phyloP scores from a whole-genome alignment of 2,329 filamentous ascomycete genomes.

The Xylogone sp. region DNA sequence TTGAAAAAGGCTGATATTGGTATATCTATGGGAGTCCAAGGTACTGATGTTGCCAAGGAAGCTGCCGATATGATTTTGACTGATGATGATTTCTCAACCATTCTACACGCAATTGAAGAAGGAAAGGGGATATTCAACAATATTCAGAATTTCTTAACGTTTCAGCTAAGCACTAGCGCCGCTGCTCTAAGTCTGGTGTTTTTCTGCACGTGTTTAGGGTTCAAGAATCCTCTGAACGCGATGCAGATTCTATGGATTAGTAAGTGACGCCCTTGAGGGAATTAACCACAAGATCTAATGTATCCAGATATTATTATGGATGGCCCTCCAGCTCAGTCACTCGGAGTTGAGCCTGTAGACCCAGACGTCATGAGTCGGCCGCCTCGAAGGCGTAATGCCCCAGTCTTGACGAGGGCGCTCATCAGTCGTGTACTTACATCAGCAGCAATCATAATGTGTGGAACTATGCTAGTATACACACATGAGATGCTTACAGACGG shows the following conservation, averaged over 20 bases:
- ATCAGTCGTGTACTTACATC: conserved; percentile 84
- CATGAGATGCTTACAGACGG: conserved; percentile 85
- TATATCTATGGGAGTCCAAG: conserved; percentile 91
- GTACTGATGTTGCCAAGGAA: conserved; percentile 96
- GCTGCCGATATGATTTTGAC: conserved; percentile 92
- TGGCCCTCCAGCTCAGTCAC: conserved; percentile 91
- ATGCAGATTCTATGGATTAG: conserved; percentile 99
- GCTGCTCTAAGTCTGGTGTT: conserved; percentile 89
- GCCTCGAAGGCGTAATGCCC: conserved; percentile 79
- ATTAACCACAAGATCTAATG: conserved; percentile 8
- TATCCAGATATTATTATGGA: conserved; percentile 95
- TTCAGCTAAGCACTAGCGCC: conserved; percentile 95
- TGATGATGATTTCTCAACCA: conserved; percentile 86
- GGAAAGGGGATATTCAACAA: conserved; percentile 99
- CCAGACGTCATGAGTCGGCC: conserved; percentile 90
- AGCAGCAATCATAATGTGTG: conserved; percentile 84
- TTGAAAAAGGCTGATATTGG: conserved; percentile 97
- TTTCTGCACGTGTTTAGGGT: conserved; percentile 86
- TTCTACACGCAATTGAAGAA: conserved; percentile 93
- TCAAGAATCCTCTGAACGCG: conserved; percentile 92
- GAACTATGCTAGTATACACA: conserved; percentile 87
- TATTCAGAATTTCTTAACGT: conserved; percentile 98
- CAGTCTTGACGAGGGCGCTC: conserved; percentile 82
- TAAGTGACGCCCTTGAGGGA: conserved; percentile 44
- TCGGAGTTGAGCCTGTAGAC: conserved; percentile 93